Evolutionary conservation across 345 rosid genomes (phyloP), one percentile per base, ranked within the genome.

Genomic region (Syzygium oleosum): DNA sequence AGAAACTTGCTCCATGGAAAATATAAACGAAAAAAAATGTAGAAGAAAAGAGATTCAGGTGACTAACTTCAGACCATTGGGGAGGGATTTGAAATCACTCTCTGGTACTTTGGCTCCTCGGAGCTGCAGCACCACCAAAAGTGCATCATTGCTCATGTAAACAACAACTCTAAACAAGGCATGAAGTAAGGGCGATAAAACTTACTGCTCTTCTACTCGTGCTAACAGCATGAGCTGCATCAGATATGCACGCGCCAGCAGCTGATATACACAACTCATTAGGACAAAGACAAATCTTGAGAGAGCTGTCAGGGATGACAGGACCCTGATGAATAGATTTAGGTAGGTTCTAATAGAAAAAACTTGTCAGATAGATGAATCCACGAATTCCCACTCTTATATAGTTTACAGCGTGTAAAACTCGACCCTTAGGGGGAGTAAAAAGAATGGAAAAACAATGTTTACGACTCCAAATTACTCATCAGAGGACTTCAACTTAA

Each of bases 191-290:
- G 7, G 7, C 9, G 4, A 51, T 49, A 27, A 83, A 25, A 85
- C 98, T 91, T 91, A 96, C 99, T 85, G 99, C 99, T 95, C 99
- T 95, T 91, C 96, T 92, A 87, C 99, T 97, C 38, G 99, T 96
- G 94, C 97, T 97, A 85, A 87, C 99, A 88, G 99, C 99, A 87
- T 95, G 93, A 38, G 98, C 93, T 88, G 89, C 93, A 92, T 94
- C 94, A 87, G 89, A 91, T 86, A 89, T 85, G 87, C 86, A 77
- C 65, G 86, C 27, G 52, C 91, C 96, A 90, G 93, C 92, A 88
- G 92, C 98, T 96, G 93, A 51, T 86, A 51, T 34, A 80, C 51
- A 87, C 84, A 38, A 49, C 55, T 88, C 52, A 59, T 3, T 21
- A n/a, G 54, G 61, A 51, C 80, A 49, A 52, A 3, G 14, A 23